A percentile compares a stretch with the other conserved stretches of the same genome.
Evolutionary conservation across 1,284 basidiomycete genomes (phyloP).

Genomic region (Cutaneotrichosporon cutaneum): DNA sequence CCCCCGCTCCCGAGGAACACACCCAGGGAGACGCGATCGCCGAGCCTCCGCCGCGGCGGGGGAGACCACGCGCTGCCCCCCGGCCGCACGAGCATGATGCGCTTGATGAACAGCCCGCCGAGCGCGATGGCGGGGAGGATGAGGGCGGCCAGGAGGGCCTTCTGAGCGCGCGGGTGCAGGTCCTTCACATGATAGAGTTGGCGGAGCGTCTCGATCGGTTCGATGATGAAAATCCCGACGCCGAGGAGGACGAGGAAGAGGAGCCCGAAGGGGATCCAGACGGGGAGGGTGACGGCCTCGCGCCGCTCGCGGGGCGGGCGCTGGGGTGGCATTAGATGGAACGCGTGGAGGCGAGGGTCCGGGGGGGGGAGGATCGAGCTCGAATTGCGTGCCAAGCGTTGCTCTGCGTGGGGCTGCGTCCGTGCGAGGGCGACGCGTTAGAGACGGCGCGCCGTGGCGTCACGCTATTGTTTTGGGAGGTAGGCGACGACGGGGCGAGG

Average conservation of each 20-base stretch:
- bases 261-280: background rate
- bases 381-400: too few species aligned
- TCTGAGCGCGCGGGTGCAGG: background rate
- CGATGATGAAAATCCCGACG: background rate
- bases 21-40: constrained; percentile 51
- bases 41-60: constrained; percentile 44
- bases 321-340: background rate
- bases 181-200: background rate
- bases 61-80: background rate
- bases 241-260: background rate
- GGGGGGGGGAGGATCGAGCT: too few species aligned
- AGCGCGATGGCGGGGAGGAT: background rate
- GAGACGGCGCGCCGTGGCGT: too few species aligned
- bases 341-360: background rate
- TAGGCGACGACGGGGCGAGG: background rate
- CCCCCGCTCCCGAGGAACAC: constrained; percentile 76
- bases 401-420: too few species aligned
- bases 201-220: background rate
- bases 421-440: too few species aligned
- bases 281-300: background rate
- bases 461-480: too few species aligned
- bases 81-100: background rate
- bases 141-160: background rate
- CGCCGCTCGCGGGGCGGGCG: background rate
- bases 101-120: background rate